Percentiles rank a stretch among this genome's conserved stretches.
These are phyloP conservation scores for Uronychia binucleata DNA, from an alignment of 73 alveolate species.

Conservation along the genomic window DNA sequence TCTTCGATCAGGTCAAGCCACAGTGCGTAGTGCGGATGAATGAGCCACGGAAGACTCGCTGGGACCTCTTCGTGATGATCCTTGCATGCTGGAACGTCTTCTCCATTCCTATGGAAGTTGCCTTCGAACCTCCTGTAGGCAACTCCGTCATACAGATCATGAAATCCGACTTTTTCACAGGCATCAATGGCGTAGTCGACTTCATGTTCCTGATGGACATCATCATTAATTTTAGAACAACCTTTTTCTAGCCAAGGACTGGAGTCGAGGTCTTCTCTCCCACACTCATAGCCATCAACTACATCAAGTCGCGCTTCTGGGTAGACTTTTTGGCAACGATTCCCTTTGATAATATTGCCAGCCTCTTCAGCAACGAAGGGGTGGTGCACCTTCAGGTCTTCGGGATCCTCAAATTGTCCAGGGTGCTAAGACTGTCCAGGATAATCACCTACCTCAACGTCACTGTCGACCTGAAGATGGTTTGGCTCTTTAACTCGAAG, in stretches of 20 bases:
- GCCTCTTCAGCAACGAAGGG: not conserved
- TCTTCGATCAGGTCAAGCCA: too few relatives aligned
- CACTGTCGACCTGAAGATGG: conserved; percentile 21
- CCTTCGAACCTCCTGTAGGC: conserved; percentile 33
- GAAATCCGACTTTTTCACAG: not conserved
- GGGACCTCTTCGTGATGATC: conserved; percentile 71
- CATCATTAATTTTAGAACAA: conserved; percentile 64
- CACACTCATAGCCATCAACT: conserved; percentile 47
- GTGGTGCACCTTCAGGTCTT: not conserved
- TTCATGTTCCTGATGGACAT: conserved; percentile 61
- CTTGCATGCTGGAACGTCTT: conserved; percentile 54
- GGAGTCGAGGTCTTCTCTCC: conserved; percentile 68
- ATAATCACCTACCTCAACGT: conserved; percentile 29
- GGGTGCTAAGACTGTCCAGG: conserved; percentile 24
- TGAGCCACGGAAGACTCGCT: conserved; percentile 39
- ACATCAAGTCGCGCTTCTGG: conserved; percentile 43
- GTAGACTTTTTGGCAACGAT: conserved; percentile 24
- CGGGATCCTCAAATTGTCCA: conserved; percentile 13
- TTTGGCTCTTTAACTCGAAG: not conserved
- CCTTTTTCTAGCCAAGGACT: conserved; percentile 38
- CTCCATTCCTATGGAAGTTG: conserved; percentile 57
- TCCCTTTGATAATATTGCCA: conserved; percentile 1
- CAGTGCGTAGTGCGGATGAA: too few relatives aligned
- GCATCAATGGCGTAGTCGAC: conserved; percentile 49
- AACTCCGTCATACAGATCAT: not conserved